Base-by-base conservation (phyloP, 805 yeast species). In the Ogataea paradorogensis region DNA sequence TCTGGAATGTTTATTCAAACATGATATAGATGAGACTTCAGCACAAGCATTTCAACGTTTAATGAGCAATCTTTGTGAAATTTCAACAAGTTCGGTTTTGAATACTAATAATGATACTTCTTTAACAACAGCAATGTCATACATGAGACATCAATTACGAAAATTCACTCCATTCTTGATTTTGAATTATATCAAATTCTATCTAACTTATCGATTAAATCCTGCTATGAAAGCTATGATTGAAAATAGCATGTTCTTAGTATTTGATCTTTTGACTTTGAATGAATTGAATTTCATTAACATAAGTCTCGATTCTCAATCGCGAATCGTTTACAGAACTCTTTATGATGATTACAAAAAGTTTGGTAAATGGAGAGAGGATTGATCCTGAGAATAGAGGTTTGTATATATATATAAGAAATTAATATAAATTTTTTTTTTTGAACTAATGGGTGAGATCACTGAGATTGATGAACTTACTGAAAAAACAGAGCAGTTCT, bases 301-400 rank as follows among this genome's bases (percentile, higher is more conserved):
- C 53, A 70, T 80, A 3, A 71, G 81, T 6, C 62, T 89, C 51
- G 96, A 91, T 50, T 57, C 65, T 15, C 75, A 84, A 27, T 84
- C 93, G 4, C 75, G 86, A 50, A 70, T 79, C 1, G 78, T 81
- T 51, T 83, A 80, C 68, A 80, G 73, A 53, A 67, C 76, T 0
- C 54, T 90, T 28, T 87, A 84, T 52, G 76, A 76, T 7, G 86
- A 83, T 46, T 91, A 87, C 65, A 78, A 76, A 57, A 80, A 73
- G 55, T 72, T 70, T 45, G 96, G 95, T 34, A 85, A 84, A 60
- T 90, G 96, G 96, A 76, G 66, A 42, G 87, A 78, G 45, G 73
- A 71, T 33, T 76, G 58, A 35, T 8, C 31, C 9, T 76, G 58
- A 35, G 7, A 25, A 8, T 14, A 18, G 20, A 18, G 20, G 20